Evolutionary conservation across 140 eudicot genomes (phyloP).

Genomic region (Anethum foeniculum): DNA sequence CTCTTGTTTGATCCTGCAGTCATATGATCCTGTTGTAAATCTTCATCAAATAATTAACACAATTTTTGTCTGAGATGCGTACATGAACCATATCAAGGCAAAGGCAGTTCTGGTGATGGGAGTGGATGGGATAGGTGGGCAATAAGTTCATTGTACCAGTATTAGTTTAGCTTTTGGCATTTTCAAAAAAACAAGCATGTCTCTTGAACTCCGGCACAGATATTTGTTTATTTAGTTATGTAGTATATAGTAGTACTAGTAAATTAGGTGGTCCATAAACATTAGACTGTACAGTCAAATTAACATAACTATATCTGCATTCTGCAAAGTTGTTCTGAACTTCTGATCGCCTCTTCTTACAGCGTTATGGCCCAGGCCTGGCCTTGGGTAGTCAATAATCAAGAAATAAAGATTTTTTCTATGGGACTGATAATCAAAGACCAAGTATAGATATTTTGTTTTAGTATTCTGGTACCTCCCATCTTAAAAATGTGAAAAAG

Average conservation of each 20-base stretch:
- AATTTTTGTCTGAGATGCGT: background rate
- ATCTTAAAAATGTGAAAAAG: background rate
- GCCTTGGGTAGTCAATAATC: background rate
- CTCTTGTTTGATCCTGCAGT: background rate
- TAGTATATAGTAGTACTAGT: background rate
- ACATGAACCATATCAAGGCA: background rate
- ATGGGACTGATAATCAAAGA: background rate
- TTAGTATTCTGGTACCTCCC: background rate
- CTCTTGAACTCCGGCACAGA: background rate
- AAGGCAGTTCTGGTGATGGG: background rate
- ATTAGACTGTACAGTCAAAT: background rate
- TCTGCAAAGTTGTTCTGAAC: constrained; percentile 1
- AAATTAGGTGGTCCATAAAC: constrained; percentile 2
- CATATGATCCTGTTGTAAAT: background rate
- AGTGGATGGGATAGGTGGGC: background rate
- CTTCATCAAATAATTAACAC: background rate
- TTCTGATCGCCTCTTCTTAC: background rate
- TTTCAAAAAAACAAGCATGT: background rate
- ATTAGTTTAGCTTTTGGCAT: background rate
- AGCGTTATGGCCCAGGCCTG: background rate
- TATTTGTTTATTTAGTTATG: background rate
- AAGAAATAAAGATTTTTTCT: background rate
- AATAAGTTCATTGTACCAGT: background rate
- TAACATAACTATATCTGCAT: background rate
- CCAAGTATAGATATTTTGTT: background rate